phyloP scores from a whole-genome alignment of 257 asterid species.

The Solanum bulbocastanum region DNA sequence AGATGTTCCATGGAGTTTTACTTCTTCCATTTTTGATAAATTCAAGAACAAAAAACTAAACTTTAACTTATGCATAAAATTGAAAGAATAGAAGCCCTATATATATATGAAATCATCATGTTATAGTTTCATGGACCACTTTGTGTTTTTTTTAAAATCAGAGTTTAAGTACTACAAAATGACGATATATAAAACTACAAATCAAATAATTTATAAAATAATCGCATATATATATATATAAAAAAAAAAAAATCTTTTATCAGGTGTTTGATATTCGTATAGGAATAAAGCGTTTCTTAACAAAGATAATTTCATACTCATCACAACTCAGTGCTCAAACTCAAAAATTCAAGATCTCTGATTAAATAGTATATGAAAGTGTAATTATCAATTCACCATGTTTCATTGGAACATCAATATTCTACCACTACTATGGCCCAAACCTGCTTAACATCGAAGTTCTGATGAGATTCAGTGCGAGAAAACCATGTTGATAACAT shows the following conservation, averaged over 20 bases:
- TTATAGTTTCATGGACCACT: background rate
- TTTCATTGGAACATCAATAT: background rate
- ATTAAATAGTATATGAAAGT: background rate
- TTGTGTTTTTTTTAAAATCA: background rate
- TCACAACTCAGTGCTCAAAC: background rate
- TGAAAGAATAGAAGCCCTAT: background rate
- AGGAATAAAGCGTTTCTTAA: background rate
- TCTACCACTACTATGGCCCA: background rate
- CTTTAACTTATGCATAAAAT: background rate
- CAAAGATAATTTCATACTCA: background rate
- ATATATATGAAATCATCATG: background rate
- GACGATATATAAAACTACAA: background rate
- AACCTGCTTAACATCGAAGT: background rate
- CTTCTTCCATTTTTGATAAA: background rate
- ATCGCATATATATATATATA: no score
- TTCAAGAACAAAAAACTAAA: background rate
- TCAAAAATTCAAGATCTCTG: fast-evolving
- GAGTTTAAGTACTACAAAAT: background rate
- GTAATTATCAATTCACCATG: background rate
- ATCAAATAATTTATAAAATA: background rate
- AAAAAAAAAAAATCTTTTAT: background rate
- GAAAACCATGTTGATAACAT: background rate
- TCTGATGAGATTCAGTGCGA: background rate
- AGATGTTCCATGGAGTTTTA: slow-evolving; percentile 1
- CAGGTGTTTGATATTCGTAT: background rate